phyloP scores from a whole-genome alignment of 2,329 filamentous ascomycete genomes.

The Scolecobasidium constrictum region DNA sequence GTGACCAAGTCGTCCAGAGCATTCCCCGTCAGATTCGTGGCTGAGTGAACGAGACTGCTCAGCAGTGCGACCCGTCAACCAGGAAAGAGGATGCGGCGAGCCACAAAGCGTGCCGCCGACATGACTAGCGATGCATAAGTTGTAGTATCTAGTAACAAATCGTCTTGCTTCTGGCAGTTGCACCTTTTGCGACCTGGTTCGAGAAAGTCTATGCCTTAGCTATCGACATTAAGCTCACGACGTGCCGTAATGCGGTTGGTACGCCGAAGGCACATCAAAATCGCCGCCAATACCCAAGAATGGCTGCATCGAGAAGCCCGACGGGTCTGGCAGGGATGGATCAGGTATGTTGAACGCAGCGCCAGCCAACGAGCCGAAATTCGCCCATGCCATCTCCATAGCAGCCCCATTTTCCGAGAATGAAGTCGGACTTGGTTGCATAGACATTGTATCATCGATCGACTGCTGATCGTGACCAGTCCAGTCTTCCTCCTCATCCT shows the following conservation, averaged over 20 bases:
- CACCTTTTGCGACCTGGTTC: too few species aligned
- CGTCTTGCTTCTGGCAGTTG: too few species aligned
- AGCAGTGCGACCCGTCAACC: too few species aligned
- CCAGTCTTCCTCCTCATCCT: slow-evolving; percentile 5
- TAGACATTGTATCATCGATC: not conserved
- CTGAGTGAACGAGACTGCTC: too few species aligned
- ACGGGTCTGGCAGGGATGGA: not conserved
- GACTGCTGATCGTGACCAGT: not conserved
- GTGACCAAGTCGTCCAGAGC: too few species aligned
- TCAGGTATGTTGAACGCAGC: not conserved
- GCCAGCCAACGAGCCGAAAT: not conserved
- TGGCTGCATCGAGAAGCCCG: slow-evolving; percentile 1
- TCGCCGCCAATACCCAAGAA: slow-evolving; percentile 1
- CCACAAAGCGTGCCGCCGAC: too few species aligned
- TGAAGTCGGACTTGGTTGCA: not conserved
- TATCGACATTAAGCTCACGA: too few species aligned
- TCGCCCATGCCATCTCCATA: slow-evolving; percentile 3
- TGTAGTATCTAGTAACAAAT: too few species aligned
- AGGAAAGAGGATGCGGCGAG: too few species aligned
- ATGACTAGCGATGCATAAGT: too few species aligned
- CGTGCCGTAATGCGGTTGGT: slow-evolving; percentile 1
- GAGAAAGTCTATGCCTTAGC: too few species aligned
- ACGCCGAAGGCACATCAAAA: not conserved
- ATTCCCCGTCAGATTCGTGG: too few species aligned
- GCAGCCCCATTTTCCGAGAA: slow-evolving; percentile 3